Evolutionary conservation across 768 basidiomycete species (phyloP).

Genomic region (Leccinum arenicola): DNA sequence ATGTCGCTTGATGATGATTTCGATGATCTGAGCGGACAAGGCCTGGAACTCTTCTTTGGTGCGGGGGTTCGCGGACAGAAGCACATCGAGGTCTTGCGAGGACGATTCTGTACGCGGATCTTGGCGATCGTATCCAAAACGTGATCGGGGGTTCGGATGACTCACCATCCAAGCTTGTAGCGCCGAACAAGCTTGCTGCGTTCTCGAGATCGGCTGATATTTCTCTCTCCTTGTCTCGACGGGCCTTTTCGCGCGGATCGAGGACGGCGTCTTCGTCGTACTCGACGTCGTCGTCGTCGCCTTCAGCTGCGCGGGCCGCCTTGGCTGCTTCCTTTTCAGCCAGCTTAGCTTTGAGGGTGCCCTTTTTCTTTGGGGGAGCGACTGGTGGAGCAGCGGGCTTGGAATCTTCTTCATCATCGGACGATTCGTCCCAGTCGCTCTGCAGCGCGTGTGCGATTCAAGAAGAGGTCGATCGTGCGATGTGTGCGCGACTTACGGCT

Average conservation of each 20-base stretch:
- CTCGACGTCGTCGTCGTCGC: conserved; percentile 38
- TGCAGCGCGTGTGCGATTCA: conserved; percentile 27
- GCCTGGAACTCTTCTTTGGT: conserved; percentile 85
- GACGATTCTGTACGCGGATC: conserved; percentile 51
- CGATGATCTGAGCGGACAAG: conserved; percentile 72
- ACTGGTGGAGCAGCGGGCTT: conserved; percentile 44
- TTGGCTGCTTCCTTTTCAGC: conserved; percentile 88
- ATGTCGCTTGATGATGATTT: conserved; percentile 74
- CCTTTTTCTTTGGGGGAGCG: conserved; percentile 87
- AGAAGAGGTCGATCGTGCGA: background rate
- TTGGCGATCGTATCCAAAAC: background rate
- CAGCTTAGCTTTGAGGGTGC: conserved; percentile 85
- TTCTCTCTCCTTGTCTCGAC: conserved; percentile 76
- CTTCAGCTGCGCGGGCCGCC: conserved; percentile 44
- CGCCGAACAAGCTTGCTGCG: conserved; percentile 78
- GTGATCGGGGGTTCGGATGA: background rate
- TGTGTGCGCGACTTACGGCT: conserved; percentile 50
- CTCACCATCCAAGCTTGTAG: conserved; percentile 62
- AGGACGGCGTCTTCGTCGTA: conserved; percentile 74
- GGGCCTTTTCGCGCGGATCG: conserved; percentile 76
- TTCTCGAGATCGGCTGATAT: conserved; percentile 84
- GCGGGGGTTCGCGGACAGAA: conserved; percentile 77
- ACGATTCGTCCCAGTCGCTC: conserved; percentile 96
- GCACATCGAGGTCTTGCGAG: conserved; percentile 61
- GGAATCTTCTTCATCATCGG: conserved; percentile 66